These are phyloP conservation scores for Lipomyces kockii DNA, from an alignment of 805 yeast genomes.

Conservation along the genomic window DNA sequence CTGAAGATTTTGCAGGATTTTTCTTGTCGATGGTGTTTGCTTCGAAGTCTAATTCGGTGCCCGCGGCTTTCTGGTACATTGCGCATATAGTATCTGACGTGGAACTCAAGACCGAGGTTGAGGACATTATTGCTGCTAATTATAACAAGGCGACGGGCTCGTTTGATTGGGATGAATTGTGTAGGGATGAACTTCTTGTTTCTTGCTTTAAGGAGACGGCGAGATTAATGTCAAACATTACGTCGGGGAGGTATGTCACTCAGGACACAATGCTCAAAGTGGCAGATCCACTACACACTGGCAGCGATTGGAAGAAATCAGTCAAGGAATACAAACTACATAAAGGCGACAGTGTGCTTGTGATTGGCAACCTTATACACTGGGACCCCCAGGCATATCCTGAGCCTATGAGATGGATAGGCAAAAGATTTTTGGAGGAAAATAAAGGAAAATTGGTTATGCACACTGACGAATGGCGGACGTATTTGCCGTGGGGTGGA, in stretches of 20 bases:
- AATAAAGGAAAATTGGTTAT: conserved; percentile 6
- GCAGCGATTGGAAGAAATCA: not conserved
- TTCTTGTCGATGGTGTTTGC: too few relatives aligned
- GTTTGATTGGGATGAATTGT: conserved; percentile 29
- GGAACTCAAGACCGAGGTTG: too few relatives aligned
- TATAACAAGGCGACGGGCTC: not conserved
- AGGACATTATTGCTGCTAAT: conserved; percentile 16
- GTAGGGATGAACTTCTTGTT: conserved; percentile 11
- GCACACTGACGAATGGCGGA: conserved; percentile 13
- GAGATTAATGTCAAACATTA: conserved; percentile 16
- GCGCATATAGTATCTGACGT: too few relatives aligned
- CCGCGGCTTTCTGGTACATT: too few relatives aligned
- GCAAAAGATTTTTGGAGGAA: conserved; percentile 24
- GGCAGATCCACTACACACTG: conserved; percentile 5
- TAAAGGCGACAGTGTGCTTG: conserved; percentile 25
- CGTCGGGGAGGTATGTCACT: conserved; percentile 17
- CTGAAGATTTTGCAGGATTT: too few relatives aligned
- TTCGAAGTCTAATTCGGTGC: too few relatives aligned
- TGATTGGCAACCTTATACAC: conserved; percentile 26
- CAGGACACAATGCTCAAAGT: conserved; percentile 26
- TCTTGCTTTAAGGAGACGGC: conserved; percentile 34
- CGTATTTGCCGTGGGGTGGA: conserved; percentile 25
- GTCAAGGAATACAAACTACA: conserved; percentile 16
- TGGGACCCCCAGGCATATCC: conserved; percentile 32
- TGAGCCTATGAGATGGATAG: conserved; percentile 30